Base-by-base conservation (phyloP, 371 early-diverging fungal genomes). In the Saksenaea oblongispora region DNA sequence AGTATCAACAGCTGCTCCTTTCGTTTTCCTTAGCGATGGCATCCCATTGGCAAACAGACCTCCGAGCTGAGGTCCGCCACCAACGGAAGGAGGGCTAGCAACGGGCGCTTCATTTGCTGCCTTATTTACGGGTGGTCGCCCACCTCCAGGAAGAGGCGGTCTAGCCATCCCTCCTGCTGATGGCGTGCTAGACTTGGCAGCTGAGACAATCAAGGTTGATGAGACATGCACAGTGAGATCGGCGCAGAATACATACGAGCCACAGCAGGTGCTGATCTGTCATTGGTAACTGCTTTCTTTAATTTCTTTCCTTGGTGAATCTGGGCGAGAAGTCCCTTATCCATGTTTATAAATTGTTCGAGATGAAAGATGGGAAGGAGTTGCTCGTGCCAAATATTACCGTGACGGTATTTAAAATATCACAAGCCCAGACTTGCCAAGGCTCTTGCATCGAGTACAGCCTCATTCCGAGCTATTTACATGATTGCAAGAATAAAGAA, bases 231-330 rank as follows among this genome's bases (percentile, higher is more conserved):
- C 5, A 27, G 26, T 24, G 17, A 53, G 22, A 54, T 39, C 57
- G 18, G 22, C 8, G 44, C 42, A 13, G 8, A 22, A 35, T 28
- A n/a, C 9, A 5, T 78, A 77, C 83, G 74, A 64, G 72, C 81
- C 44, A 90, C 36, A 15, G 75, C 28, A 31, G 93, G 92, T 1
- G 82, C 76, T 42, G 90, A 90, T 35, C 93, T 79, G 76, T 94
- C 95, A 65, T 92, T 92, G 2, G 95, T 93, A 41, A 85, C 86
- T 7, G 91, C 71, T 66, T 92, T 91, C 71, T 88, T 93, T 36
- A 94, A 83, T 59, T 71, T 76, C 41, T 84, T 73, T 5, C 95
- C 95, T 60, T 87, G 80, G 63, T 93, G 88, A 70, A 94, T 94
- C 63, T 87, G 85, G 55, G 80, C 75, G 41, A 93, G 77, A 26